Percentiles rank a stretch among this genome's conserved stretches.
Conservation (phyloP, 169 alveolate species). For the Cyclospora cayetanensis region DNA sequence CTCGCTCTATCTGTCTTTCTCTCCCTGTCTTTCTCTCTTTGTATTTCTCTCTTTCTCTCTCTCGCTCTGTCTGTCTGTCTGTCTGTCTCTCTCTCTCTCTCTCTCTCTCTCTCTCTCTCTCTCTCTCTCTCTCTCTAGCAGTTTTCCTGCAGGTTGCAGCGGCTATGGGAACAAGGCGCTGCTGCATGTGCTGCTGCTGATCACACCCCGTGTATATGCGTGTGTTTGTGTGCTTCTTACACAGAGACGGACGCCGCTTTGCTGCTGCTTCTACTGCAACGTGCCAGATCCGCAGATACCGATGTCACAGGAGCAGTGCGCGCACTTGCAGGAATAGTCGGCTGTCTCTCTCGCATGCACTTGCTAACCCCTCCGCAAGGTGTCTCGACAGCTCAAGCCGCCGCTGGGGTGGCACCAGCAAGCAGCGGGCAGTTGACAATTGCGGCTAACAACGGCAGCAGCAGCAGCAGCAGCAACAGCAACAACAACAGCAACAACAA, state of each 20-base stretch:
- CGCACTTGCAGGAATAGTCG: not conserved
- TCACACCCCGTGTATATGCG: not conserved
- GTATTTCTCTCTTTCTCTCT: no score
- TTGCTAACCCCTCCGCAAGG: not conserved
- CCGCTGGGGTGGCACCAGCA: not conserved
- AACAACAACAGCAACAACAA: not conserved
- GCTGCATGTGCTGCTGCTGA: not conserved
- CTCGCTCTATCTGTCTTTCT: no score
- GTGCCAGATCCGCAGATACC: conserved; percentile 1
- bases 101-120: no score
- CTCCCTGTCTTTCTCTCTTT: no score
- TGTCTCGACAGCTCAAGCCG: not conserved
- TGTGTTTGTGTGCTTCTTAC: not conserved
- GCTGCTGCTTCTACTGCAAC: conserved; percentile 36
- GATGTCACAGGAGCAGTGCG: not conserved
- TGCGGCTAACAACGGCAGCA: not conserved
- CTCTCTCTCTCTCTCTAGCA: no score
- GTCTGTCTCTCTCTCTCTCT: no score
- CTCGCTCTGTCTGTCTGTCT: no score
- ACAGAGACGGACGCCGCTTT: conserved; percentile 17
- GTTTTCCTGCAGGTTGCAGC: no score
- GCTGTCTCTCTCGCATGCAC: not conserved
- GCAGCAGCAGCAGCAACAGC: not conserved
- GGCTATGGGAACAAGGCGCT: no score
- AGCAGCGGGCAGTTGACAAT: no score